These are phyloP conservation scores for Chaetoscypha palmicola DNA, from an alignment of 2,329 filamentous ascomycete genomes.

Conservation along the genomic window DNA sequence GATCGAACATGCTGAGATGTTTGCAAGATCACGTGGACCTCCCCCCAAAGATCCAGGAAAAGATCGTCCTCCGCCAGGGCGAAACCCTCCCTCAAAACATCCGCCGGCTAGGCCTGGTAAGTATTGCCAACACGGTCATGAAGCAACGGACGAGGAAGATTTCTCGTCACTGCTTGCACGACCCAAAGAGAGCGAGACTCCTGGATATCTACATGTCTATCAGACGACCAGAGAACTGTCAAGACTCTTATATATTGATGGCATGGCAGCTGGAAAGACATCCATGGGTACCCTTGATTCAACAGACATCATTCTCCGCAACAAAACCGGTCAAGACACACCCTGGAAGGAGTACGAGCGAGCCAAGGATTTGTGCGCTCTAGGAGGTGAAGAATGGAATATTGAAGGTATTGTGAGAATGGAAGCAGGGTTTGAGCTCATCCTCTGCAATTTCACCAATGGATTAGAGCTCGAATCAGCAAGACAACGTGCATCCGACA, in stretches of 20 bases:
- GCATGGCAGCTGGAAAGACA: conserved; percentile 61
- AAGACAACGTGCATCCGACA: conserved; percentile 10
- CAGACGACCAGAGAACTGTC: conserved; percentile 48
- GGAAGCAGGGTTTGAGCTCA: conserved; percentile 65
- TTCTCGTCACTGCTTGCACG: background rate
- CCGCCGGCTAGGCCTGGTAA: no score
- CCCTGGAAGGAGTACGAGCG: conserved; percentile 44
- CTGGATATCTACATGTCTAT: conserved; percentile 62
- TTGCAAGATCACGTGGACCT: conserved; percentile 38
- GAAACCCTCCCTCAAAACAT: no score
- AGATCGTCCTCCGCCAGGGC: conserved; percentile 6
- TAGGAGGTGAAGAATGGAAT: conserved; percentile 43
- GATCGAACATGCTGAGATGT: conserved; percentile 62
- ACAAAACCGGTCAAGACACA: background rate
- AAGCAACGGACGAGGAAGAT: background rate
- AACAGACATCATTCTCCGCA: conserved; percentile 52
- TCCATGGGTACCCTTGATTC: conserved; percentile 59
- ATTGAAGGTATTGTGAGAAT: conserved; percentile 61
- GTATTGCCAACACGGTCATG: background rate
- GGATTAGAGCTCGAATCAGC: conserved; percentile 23
- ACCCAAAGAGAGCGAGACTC: background rate
- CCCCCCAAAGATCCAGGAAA: conserved; percentile 9
- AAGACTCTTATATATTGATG: conserved; percentile 61
- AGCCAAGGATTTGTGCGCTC: conserved; percentile 48
- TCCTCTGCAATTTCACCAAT: conserved; percentile 54